Base-by-base conservation (phyloP, 2,329 filamentous ascomycete species). In the Zasmidium citrigriseum region DNA sequence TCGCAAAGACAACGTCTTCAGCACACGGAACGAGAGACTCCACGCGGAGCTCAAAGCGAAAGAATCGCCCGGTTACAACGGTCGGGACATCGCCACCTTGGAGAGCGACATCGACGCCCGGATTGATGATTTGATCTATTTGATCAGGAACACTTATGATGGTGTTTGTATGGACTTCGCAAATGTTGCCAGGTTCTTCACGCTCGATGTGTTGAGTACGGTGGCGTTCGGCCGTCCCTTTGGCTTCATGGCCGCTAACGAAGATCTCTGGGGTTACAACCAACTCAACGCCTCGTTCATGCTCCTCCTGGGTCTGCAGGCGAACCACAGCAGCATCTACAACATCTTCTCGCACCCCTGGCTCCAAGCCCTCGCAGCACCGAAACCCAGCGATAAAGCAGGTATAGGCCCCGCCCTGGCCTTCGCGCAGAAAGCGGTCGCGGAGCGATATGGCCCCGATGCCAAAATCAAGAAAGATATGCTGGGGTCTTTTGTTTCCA, bases 31-130 rank as follows among this genome's bases (percentile, higher is more conserved):
- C 57, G 80, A 78, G 45, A 75, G 73, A 4, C 75, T 76, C 45
- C 83, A 86, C 61, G 70, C 76, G 1, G 61, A 64, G 18, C 66
- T 80, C 34, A 73, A 79, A 20, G 79, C 78, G 63, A 80, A 83
- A 60, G 79, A 85, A 75, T 75, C 78, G 2, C 73, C 79, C 1
- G 83, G 81, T 81, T 86, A 85, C 64, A 80, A 82, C 2, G 82
- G 83, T 2, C 78, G 81, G 54, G 83, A 85, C 51, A 84, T 85
- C 34, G 72, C 76, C 1, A 73, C 75, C 0, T 68, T 85, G 2
- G 83, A 86, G 59, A 63, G 68, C 0, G 75, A 78, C 3, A 77
- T 86, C 23, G 79, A 86, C 58, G 60, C 71, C 4, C 76, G 78
- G 11, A 68, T 86, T 7, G 61, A 71, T 27, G 76, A 81, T 11